Percentiles rank a stretch among this genome's conserved stretches.
Evolutionary conservation across 352 stramenopile genomes (phyloP).

Genomic region (Phytophthora sp.): DNA sequence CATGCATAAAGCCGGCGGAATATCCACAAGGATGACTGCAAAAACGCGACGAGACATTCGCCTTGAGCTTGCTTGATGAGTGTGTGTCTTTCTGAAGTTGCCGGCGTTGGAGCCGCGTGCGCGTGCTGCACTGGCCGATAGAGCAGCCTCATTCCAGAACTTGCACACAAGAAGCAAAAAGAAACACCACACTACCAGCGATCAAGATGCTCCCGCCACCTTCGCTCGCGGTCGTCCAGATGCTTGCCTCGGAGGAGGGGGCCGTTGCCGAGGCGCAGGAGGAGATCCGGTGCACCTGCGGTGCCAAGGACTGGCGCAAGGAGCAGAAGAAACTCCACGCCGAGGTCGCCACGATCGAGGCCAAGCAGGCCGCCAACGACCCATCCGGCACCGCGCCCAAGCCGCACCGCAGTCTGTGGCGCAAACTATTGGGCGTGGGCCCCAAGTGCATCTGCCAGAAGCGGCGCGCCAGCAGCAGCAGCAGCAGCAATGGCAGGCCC

Average conservation of each 20-base stretch:
- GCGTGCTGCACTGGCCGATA: background rate
- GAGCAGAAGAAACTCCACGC: conserved; percentile 19
- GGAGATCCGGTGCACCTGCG: conserved; percentile 42
- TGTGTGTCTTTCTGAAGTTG: conserved; percentile 24
- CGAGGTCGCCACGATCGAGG: conserved; percentile 14
- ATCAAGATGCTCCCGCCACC: conserved; percentile 29
- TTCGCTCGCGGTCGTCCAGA: conserved; percentile 30
- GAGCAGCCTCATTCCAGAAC: conserved; percentile 28
- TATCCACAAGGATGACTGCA: conserved; percentile 29
- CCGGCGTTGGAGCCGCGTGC: conserved; percentile 10
- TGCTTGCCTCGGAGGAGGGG: conserved; percentile 13
- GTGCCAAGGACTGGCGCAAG: conserved; percentile 42
- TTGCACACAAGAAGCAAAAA: conserved; percentile 23
- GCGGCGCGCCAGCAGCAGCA: background rate
- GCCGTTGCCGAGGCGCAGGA: background rate
- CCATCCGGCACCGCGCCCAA: conserved; percentile 15
- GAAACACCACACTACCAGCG: background rate
- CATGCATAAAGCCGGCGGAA: conserved; percentile 17
- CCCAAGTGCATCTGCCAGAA: conserved; percentile 62
- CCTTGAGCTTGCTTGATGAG: conserved; percentile 11
- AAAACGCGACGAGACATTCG: conserved; percentile 24
- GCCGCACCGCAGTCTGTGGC: conserved; percentile 60
- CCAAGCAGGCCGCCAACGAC: conserved; percentile 35
- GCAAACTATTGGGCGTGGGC: conserved; percentile 58
- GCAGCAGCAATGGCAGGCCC: conserved; percentile 2